Conservation (phyloP, 2,329 filamentous ascomycete species). For the Aspergillus chevalieri region DNA sequence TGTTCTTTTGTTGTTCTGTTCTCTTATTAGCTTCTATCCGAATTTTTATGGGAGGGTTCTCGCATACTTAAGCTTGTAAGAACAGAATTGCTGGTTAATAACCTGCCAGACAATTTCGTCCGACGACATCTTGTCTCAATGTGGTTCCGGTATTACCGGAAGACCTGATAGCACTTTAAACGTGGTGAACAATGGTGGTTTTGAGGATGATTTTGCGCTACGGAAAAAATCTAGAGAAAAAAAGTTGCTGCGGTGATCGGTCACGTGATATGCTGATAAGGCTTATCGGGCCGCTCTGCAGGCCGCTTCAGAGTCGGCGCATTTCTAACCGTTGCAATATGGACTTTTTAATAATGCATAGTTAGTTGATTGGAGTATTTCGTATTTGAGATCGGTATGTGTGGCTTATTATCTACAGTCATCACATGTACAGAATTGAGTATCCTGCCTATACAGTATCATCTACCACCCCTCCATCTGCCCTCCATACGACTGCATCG, state of each 20-base stretch:
- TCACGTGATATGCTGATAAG: constrained; percentile 19
- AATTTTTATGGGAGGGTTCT: not conserved
- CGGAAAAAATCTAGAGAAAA: constrained; percentile 21
- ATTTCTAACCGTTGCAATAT: no score
- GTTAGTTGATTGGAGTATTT: no score
- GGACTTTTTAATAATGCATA: no score
- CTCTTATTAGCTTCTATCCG: constrained; percentile 2
- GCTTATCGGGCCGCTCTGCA: constrained; percentile 22
- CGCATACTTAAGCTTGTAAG: constrained; percentile 82
- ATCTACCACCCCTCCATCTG: constrained; percentile 19
- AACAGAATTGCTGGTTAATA: constrained; percentile 91
- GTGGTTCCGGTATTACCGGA: constrained; percentile 8
- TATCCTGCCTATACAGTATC: not conserved
- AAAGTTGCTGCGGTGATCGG: constrained; percentile 17
- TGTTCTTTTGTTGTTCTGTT: constrained; percentile 72
- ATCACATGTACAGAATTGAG: not conserved
- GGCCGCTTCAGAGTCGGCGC: not conserved
- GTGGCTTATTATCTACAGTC: not conserved
- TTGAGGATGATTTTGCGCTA: constrained; percentile 9
- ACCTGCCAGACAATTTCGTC: constrained; percentile 98
- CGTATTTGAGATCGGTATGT: not conserved
- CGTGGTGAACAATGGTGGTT: not conserved
- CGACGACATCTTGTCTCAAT: constrained; percentile 59
- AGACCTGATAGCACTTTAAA: constrained; percentile 2
- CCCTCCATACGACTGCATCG: not conserved